Evolutionary conservation across 2,329 filamentous ascomycete species (phyloP), one percentile per base, ranked within the genome.

Genomic region (Fusarium tricinctum): DNA sequence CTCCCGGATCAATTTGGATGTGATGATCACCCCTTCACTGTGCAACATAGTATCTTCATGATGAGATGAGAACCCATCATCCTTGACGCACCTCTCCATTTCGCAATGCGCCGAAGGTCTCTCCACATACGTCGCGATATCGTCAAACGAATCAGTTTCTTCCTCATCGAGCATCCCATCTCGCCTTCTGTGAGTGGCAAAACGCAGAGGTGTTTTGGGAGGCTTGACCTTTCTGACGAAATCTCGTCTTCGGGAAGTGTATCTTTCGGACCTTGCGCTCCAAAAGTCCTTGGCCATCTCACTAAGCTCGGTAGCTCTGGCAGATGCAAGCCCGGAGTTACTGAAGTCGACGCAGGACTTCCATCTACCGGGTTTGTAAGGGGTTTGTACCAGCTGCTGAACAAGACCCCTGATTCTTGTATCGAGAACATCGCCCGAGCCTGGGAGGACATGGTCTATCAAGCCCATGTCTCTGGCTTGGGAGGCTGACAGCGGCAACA

Each of bases 271-370:
- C 15, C 62, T 65, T 13, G 53, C 43, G 5, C 62, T 60, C 62
- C 62, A 65, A 6, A 65, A 65, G 46, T 65, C 62, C n/a, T 49
- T 59, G 5, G 53, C 60, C 62, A 65, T 65, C 26, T 65, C 60
- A 1, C 60, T 26, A 2, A 65, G 53, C 8, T 65, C 62, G 12
- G 48, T 42, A 8, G 28, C 39, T 9, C n/a, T 58, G 6, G 60
- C 43, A 7, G 32, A 12, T 23, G 38, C 39, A 1, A 65, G 32
- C 8, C 60, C 47, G 8, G 38, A 20, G 4, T 44, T n/a, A 8
- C n/a, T 48, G 2, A 64, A 20, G 2, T 64, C 46, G 6, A 53
- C 53, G 2, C 19, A 26, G 4, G 42, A 53, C 28, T 65, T 65
- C 62, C 62, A 65, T 15, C 14, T 10, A 3, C 42, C 42, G 6